These are phyloP conservation scores for Dictyostelium brefeldianum DNA, from an alignment of 78 protist genomes.

Conservation along the genomic window DNA sequence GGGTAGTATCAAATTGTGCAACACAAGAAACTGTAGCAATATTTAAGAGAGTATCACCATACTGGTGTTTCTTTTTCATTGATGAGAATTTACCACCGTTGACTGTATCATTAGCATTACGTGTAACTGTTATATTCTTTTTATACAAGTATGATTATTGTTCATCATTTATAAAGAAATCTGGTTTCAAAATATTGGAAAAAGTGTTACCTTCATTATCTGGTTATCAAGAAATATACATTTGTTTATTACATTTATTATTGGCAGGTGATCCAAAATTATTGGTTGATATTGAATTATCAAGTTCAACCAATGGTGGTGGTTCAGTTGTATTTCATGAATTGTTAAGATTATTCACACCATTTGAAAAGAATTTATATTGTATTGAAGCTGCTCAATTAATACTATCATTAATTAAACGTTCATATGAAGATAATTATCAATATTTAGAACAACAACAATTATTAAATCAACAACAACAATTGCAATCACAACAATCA, in stretches of 20 bases:
- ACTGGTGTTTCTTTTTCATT: slow-evolving; percentile 75
- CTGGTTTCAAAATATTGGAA: slow-evolving; percentile 53
- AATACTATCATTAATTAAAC: slow-evolving; percentile 35
- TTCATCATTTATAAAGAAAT: slow-evolving; percentile 46
- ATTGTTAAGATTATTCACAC: slow-evolving; percentile 28
- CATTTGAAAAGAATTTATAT: slow-evolving; percentile 39
- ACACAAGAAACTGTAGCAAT: slow-evolving; percentile 31
- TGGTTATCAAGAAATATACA: slow-evolving; percentile 63
- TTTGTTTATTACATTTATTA: slow-evolving; percentile 27
- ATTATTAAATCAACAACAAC: slow-evolving; percentile 10
- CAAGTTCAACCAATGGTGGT: not conserved
- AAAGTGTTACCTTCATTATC: slow-evolving; percentile 25
- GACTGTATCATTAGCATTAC: slow-evolving; percentile 40
- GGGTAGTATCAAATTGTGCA: slow-evolving; percentile 27
- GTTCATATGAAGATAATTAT: slow-evolving; percentile 62
- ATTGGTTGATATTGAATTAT: not conserved
- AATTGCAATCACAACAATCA: too few species aligned
- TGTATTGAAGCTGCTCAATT: slow-evolving; percentile 73
- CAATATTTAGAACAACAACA: slow-evolving; percentile 13
- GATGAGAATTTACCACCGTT: slow-evolving; percentile 53
- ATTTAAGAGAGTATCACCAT: slow-evolving; percentile 45
- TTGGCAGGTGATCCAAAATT: slow-evolving; percentile 43
- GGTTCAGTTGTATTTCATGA: slow-evolving; percentile 47
- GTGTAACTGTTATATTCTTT: slow-evolving; percentile 32
- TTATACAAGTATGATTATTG: slow-evolving; percentile 50